Evolutionary conservation across 208 protist species (phyloP).

Genomic region (Perkinsela sp.): DNA sequence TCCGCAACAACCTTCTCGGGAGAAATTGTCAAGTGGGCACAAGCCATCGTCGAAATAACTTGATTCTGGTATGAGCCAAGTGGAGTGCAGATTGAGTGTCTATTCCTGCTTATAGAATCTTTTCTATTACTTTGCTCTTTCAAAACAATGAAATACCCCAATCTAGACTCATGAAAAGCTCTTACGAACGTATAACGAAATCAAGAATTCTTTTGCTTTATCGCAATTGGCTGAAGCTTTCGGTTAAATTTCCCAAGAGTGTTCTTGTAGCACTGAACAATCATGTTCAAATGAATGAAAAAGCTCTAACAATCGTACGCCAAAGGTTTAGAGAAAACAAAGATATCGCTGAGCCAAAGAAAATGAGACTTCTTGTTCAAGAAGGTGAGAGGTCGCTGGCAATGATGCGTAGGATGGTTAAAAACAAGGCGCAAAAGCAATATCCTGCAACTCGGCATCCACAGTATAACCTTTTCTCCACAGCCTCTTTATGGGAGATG

Average conservation of each 20-base stretch:
- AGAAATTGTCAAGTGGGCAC: too few species aligned
- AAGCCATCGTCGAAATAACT: too few species aligned
- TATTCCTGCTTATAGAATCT: too few species aligned
- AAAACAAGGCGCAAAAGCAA: conserved; percentile 35
- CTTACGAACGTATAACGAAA: not conserved
- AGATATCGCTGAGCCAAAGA: conserved; percentile 31
- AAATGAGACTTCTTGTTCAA: conserved; percentile 43
- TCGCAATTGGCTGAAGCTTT: conserved; percentile 52
- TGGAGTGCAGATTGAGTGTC: too few species aligned
- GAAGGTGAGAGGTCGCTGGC: conserved; percentile 38
- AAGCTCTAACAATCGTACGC: conserved; percentile 43
- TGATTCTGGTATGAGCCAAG: too few species aligned
- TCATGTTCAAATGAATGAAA: conserved; percentile 59
- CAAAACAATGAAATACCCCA: too few species aligned
- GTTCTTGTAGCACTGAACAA: conserved; percentile 46
- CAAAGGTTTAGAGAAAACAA: conserved; percentile 48
- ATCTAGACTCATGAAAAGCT: not conserved
- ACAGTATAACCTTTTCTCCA: conserved; percentile 26
- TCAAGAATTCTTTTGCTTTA: conserved; percentile 24
- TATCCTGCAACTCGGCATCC: conserved; percentile 45
- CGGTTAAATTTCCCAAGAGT: conserved; percentile 34
- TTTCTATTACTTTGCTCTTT: too few species aligned
- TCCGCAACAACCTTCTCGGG: too few species aligned
- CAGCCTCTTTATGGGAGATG: conserved; percentile 58
- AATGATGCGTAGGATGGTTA: conserved; percentile 46